These are phyloP conservation scores for Dispira simplex DNA, from an alignment of 192 early-diverging fungal species.

Conservation along the genomic window DNA sequence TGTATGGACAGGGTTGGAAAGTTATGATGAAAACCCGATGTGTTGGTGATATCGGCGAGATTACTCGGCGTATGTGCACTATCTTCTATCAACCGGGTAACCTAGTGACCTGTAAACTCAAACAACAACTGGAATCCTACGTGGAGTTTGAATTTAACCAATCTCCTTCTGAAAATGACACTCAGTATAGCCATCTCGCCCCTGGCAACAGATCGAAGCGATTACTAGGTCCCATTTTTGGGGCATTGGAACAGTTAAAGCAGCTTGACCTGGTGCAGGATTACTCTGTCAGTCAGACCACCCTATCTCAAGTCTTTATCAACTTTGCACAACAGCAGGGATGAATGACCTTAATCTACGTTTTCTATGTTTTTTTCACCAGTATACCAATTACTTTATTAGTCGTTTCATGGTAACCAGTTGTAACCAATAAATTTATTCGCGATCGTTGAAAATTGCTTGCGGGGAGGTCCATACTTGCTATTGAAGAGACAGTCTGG, in stretches of 20 bases:
- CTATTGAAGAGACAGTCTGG: no score
- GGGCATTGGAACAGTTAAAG: constrained; percentile 23
- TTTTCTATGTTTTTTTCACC: no score
- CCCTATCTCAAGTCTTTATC: constrained; percentile 45
- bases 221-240: constrained; percentile 31
- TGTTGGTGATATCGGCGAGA: neutral
- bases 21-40: constrained; percentile 19
- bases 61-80: neutral
- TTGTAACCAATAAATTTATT: no score
- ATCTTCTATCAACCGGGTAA: constrained; percentile 13
- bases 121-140: constrained; percentile 20
- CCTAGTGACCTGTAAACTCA: constrained; percentile 15
- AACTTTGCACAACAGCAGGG: constrained; percentile 35
- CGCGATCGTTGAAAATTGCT: no score
- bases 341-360: no score
- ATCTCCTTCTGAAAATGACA: constrained; percentile 10
- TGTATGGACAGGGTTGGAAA: constrained; percentile 30
- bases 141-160: constrained; percentile 23
- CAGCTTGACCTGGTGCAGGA: constrained; percentile 23
- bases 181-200: neutral
- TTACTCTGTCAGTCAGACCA: constrained; percentile 41
- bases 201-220: constrained; percentile 13
- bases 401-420: no score
- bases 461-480: no score
- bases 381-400: no score